Evolutionary conservation across 2,329 filamentous ascomycete genomes (phyloP).

Genomic region (Leptographium procerum): DNA sequence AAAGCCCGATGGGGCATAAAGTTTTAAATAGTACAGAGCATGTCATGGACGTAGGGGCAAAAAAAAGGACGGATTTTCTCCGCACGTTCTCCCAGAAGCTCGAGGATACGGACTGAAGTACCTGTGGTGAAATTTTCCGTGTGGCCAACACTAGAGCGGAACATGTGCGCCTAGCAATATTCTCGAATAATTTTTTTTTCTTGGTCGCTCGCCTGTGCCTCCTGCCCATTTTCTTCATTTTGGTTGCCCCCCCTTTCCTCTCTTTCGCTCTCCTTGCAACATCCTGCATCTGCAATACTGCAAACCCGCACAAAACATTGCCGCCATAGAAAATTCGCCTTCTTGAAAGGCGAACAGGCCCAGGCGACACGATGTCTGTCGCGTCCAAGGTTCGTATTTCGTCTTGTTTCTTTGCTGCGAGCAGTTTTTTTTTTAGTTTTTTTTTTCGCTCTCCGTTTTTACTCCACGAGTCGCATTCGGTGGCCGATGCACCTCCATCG

Average conservation of each 20-base stretch:
- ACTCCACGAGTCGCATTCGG: conserved; percentile 3
- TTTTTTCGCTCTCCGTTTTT: not conserved
- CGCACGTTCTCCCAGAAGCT: not conserved
- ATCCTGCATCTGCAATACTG: conserved; percentile 3
- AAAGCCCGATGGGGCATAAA: not conserved
- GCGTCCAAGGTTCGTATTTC: conserved; percentile 42
- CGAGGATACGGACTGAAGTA: not conserved
- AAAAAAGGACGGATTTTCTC: not conserved
- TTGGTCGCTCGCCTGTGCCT: conserved; percentile 4
- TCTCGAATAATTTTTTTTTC: conserved; percentile 9
- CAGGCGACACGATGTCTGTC: conserved; percentile 49
- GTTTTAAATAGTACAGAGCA: not conserved
- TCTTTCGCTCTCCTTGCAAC: not conserved
- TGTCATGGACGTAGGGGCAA: no score
- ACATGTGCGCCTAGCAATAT: conserved; percentile 7
- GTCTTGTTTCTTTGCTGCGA: not conserved
- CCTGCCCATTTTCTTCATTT: conserved; percentile 9
- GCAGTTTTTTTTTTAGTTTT: not conserved
- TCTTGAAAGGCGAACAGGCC: conserved; percentile 39
- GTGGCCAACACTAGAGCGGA: conserved; percentile 1
- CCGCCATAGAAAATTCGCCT: conserved; percentile 25
- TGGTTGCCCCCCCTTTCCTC: conserved; percentile 12
- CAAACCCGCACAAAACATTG: conserved; percentile 7
- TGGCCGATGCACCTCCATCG: not conserved
- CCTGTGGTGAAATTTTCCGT: not conserved